Base-by-base conservation (phyloP, 2,329 filamentous ascomycete species). In the Raffaelea albimanens region DNA sequence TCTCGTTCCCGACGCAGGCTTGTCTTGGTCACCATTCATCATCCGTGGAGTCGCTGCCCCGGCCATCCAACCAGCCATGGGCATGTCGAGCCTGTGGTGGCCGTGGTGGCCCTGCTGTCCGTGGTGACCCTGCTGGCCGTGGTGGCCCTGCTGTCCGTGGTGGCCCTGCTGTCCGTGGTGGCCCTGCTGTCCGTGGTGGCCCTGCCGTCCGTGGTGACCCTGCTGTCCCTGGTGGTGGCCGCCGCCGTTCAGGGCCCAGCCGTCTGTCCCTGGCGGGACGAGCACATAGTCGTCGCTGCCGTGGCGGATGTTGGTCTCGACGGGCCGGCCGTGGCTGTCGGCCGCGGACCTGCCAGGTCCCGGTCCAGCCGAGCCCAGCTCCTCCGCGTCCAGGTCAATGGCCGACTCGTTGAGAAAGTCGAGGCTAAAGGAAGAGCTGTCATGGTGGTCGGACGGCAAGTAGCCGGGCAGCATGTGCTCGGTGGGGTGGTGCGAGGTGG, bases 391-490 rank as follows among this genome's bases (percentile, higher is more conserved):
- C 9, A 46, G 42, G 16, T 61, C 61, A 23, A 63, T 55, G 14
- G 60, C 54, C 14, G 55, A 57, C 2, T 56, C 57, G 11, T 55
- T 47, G 5, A 62, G 44, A 39, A 62, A 61, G 45, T 58, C 56
- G n/a, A 66, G 52, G 23, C 54, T 55, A 22, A 63, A 58, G 9
- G 43, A 25, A 4, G 36, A 31, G 14, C 40, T 43, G 11, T 21
- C 36, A 9, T 23, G 19, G 3, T 20, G 39, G 3, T 23, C 23
- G 14, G 39, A 22, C 18, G 55, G 52, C 16, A 55, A 59, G 38
- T 61, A 55, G 5, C 55, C 55, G n/a, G 59, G 58, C 38, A 63
- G 50, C 16, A 58, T 49, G 3, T 56, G 53, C 29, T 60, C n/a
- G 16, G 20, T n/a, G 5, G 42, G 29, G 4, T 39, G 34, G 56